Base-by-base conservation (phyloP, 441 rosid species). In the Jatropha podagrica region DNA sequence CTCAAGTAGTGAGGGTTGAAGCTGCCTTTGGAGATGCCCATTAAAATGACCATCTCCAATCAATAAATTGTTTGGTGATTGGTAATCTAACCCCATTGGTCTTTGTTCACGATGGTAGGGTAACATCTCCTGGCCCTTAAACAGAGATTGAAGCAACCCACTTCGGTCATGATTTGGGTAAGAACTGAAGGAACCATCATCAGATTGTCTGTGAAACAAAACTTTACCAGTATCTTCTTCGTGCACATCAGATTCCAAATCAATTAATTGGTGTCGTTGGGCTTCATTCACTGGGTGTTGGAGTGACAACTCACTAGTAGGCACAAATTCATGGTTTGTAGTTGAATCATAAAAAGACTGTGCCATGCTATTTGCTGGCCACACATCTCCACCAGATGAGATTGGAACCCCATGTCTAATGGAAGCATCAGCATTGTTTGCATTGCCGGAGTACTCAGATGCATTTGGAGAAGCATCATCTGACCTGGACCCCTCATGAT, bases 81-180 rank as follows among this genome's bases (percentile, higher is more conserved):
- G 88, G 74, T 85, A 86, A 85, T 84, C 84, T 37, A 84, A 52
- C 69, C 86, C 86, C 27, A 73, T 74, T 78, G 76, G 87, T 79
- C 85, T 91, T 85, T 83, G 90, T 78, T 85, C 95, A 56, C 82
- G 81, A 71, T 74, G 81, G 76, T 82, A 88, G 41, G 86, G 71
- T 71, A 82, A 60, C 83, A 83, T 72, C 42, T 81, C 91, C 81
- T 88, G 96, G 62, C 88, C 87, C 80, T 86, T 91, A 82, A 96
- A 88, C 70, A 96, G 76, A 68, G 97, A 91, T 65, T 92, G 99
- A 74, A 96, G 97, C 69, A 94, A 82, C 78, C 94, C 98, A 84
- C 84, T 94, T 58, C 85, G 87, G 77, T 88, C 91, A 76, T 85
- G 91, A 81, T 78, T 85, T 67, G 88, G 86, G 83, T 85, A 91